Base-by-base conservation (phyloP, 371 early-diverging fungal genomes). In the Quaeritorhiza haematococci region DNA sequence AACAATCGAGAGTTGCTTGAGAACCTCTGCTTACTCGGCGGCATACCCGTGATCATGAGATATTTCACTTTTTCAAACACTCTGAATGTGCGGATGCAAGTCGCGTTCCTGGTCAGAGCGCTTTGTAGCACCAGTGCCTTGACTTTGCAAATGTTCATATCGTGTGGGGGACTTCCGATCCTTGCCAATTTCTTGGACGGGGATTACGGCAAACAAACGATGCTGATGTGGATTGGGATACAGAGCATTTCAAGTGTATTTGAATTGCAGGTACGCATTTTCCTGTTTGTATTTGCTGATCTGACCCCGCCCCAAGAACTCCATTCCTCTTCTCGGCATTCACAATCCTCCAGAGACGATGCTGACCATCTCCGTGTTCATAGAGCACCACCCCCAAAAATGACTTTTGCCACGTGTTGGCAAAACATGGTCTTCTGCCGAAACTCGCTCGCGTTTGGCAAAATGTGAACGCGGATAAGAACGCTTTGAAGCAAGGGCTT, bases 141-240 rank as follows among this genome's bases (percentile, higher is more conserved):
- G 19, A 71, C 77, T 15, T 61, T 80, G 5, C 78, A 76, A 48
- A 77, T 79, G 74, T 81, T 83, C 50, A 66, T 83, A 35, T 75
- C 81, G 0, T 83, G 84, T 53, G 64, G 78, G 1, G 82, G 80
- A 0, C 55, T 81, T 3, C 57, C 71, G 33, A 63, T 73, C 3
- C 50, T 83, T 21, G 74, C 77, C 6, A 68, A 73, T 3, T 69
- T 80, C 53, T 45, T 81, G 57, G 63, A 70, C 24, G 75, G 66
- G 27, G 73, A 75, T 49, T 82, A 82, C 50, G 13, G 49, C 7
- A 64, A 65, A 3, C 8, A 72, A 19, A 72, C 63, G 42, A 71
- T 79, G 23, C 51, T 82, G 1, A 66, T 79, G 2, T 74, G 70
- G 69, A 74, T 73, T 33, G 80, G 78, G 1, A 72, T 80, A 32